A percentile compares a stretch with the other conserved stretches of the same genome.
Conservation (phyloP, 1,284 basidiomycete genomes). For the Leucoagaricus sp. region DNA sequence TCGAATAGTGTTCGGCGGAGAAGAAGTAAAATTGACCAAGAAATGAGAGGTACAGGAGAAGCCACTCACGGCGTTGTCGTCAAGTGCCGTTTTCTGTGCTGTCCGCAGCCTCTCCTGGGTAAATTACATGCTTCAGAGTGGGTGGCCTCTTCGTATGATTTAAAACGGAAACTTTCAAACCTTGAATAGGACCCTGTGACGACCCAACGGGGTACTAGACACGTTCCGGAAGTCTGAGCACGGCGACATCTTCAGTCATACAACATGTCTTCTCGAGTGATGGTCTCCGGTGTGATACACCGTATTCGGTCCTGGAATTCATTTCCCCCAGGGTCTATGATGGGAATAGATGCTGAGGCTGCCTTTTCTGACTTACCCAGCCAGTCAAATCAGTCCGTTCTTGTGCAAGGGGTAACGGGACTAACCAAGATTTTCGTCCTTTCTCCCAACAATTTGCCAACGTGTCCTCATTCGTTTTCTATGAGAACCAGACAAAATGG, state of each 20-base stretch:
- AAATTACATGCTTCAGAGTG: background rate
- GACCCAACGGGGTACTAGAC: background rate
- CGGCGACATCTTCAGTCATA: background rate
- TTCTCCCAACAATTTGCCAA: background rate
- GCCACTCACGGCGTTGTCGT: background rate
- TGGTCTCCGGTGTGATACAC: background rate
- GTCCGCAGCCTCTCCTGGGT: background rate
- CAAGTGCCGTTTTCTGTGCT: background rate
- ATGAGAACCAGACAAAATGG: background rate
- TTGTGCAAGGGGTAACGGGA: background rate
- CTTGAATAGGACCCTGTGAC: background rate
- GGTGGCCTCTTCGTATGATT: background rate
- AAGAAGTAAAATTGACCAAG: background rate
- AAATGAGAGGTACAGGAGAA: background rate
- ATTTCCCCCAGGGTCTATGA: constrained; percentile 4
- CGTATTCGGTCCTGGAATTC: background rate
- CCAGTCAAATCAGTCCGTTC: background rate
- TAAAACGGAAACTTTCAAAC: background rate
- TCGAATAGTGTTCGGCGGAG: background rate
- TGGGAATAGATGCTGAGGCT: background rate
- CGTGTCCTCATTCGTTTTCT: background rate
- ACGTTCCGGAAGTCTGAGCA: constrained; percentile 1
- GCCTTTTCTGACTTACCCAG: background rate
- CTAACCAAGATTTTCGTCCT: background rate
- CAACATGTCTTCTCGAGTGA: constrained; percentile 4